Percentiles rank a stretch among this genome's conserved stretches.
phyloP scores from a whole-genome alignment of 495 filamentous ascomycete species.

The Lichina pygmaea region DNA sequence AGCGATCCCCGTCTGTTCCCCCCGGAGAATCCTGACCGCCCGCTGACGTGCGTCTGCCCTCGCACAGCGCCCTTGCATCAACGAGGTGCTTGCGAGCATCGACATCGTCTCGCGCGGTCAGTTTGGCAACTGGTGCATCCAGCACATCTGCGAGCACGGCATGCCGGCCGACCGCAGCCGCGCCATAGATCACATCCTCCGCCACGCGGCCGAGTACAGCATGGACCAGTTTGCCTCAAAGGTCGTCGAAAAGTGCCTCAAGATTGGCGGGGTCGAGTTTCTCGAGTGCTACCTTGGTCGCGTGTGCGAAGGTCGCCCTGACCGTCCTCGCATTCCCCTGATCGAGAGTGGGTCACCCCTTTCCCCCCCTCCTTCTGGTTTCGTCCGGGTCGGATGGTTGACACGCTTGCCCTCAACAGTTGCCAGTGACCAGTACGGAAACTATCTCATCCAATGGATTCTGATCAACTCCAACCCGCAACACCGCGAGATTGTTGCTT shows the following conservation, averaged over 20 bases:
- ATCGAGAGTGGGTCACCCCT: conserved; percentile 50
- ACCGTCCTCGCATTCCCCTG: conserved; percentile 84
- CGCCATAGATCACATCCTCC: conserved; percentile 83
- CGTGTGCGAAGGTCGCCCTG: conserved; percentile 70
- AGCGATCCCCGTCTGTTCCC: conserved; percentile 8
- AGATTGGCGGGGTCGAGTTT: conserved; percentile 82
- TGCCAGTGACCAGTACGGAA: conserved; percentile 93
- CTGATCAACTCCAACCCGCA: conserved; percentile 61
- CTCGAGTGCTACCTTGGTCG: conserved; percentile 77
- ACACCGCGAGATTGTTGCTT: conserved; percentile 78
- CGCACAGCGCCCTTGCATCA: conserved; percentile 68
- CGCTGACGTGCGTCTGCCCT: too few relatives aligned
- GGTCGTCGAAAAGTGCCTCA: conserved; percentile 95
- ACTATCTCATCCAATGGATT: conserved; percentile 95
- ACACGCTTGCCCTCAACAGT: conserved; percentile 17
- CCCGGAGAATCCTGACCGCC: neutral
- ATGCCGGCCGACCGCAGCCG: conserved; percentile 72
- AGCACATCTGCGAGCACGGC: conserved; percentile 96
- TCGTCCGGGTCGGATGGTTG: neutral
- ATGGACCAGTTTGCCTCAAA: conserved; percentile 99
- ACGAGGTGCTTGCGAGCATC: conserved; percentile 80
- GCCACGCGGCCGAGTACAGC: conserved; percentile 81
- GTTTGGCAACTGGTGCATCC: conserved; percentile 98
- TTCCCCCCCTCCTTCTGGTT: neutral
- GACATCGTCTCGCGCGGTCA: conserved; percentile 94